A percentile compares a stretch with the other conserved stretches of the same genome.
phyloP scores from a whole-genome alignment of 2,329 filamentous ascomycete species.

The Fusarium floridanum region DNA sequence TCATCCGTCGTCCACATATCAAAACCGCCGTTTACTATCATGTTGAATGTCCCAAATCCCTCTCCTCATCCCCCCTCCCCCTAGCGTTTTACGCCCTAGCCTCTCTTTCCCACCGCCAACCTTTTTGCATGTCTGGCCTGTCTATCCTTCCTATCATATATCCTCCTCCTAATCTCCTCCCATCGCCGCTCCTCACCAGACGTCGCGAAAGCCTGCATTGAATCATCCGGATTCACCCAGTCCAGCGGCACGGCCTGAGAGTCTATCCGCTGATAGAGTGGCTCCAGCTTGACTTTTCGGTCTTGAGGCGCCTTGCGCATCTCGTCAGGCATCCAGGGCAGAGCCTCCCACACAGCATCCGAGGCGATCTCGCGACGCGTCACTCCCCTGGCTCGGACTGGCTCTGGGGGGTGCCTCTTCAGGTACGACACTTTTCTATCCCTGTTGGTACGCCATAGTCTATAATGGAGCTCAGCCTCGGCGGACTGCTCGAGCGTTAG shows the following conservation, averaged over 20 bases:
- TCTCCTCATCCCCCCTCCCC: too few relatives aligned
- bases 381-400: background rate
- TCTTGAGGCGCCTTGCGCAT: background rate
- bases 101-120: too few relatives aligned
- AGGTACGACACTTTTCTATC: background rate
- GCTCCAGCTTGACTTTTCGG: background rate
- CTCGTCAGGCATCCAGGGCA: background rate
- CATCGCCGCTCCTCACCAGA: background rate
- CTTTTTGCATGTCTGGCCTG: background rate
- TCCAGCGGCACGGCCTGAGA: background rate
- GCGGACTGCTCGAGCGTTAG: background rate
- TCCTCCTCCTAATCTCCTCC: background rate
- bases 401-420: background rate
- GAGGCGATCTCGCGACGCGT: background rate
- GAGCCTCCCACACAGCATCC: background rate
- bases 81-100: too few relatives aligned
- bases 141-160: background rate
- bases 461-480: background rate
- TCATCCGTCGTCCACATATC: too few relatives aligned
- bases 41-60: background rate
- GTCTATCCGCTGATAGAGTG: background rate
- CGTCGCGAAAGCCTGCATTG: background rate
- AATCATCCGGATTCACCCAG: conserved; percentile 1
- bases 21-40: background rate
- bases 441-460: background rate